Base-by-base conservation (phyloP, 345 rosid genomes). In the Acer campestre region DNA sequence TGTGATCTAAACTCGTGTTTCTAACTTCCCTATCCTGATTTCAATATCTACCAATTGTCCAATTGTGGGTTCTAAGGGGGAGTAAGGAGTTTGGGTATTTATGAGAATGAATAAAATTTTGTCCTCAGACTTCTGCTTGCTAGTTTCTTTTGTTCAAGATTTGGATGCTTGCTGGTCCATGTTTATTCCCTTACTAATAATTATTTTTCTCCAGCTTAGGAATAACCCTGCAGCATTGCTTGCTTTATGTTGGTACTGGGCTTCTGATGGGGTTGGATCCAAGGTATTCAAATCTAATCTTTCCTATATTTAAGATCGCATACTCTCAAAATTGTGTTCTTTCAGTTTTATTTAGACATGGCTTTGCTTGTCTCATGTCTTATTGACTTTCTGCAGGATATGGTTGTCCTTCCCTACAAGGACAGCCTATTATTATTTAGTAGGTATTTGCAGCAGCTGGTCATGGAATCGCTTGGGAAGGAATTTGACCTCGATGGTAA, bases 321-420 rank as follows among this genome's bases (percentile, higher is more conserved):
- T 29, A 69, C 65, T 67, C 13, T 70, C 20, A 22, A 27, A 68
- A 68, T 77, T 76, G 35, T 76, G 46, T 76, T 44, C 46, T 22
- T 70, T 35, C 16, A n/a, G 61, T 69, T 62, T 75, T 70, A 40
- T 48, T 59, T 61, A 48, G 66, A 59, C 61, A 66, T 61, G 27
- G 48, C 22, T 68, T 46, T 61, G 46, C 27, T 23, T 48, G 40
- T 38, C 68, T 56, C 58, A 44, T 25, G 38, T 17, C 64, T 80
- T 48, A 29, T 68, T 68, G 78, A 67, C 73, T 78, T 85, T 75
- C 64, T 75, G 67, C 88, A 96, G 99, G 98, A 93, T 84, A 96
- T 96, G 99, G 99, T 96, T 56, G 89, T 96, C 80, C 99, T 96
- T 84, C 98, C 99, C 71, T 96, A 96, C 86, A 96, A 94, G 90